phyloP scores from a whole-genome alignment of 2,329 filamentous ascomycete genomes.

The Fusarium nodosum region DNA sequence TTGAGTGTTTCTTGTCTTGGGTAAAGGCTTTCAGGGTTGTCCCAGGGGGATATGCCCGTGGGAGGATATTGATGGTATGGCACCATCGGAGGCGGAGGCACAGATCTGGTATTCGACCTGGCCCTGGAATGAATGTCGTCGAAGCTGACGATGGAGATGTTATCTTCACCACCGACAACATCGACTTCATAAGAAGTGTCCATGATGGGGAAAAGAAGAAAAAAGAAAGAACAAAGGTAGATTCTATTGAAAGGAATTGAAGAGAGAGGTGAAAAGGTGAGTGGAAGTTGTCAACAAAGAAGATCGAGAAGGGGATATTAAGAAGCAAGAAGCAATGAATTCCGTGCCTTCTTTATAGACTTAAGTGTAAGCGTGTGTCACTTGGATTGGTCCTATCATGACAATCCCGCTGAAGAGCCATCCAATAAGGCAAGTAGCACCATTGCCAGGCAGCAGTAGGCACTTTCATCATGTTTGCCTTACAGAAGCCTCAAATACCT shows the following conservation, averaged over 20 bases:
- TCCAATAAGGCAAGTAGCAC: slow-evolving; percentile 23
- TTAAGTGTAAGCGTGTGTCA: slow-evolving; percentile 1
- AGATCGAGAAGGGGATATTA: neutral
- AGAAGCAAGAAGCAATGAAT: neutral
- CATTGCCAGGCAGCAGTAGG: slow-evolving; percentile 36
- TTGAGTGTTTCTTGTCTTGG: slow-evolving; percentile 38
- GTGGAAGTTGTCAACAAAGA: neutral
- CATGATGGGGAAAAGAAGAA: slow-evolving; percentile 21
- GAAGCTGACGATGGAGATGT: slow-evolving; percentile 45
- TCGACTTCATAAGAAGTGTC: slow-evolving; percentile 29
- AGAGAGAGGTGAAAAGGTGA: neutral
- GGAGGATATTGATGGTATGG: slow-evolving; percentile 2
- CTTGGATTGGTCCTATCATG: slow-evolving; percentile 10
- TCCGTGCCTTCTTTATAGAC: slow-evolving; percentile 30
- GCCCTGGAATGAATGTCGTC: slow-evolving; percentile 31
- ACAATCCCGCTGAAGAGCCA: neutral
- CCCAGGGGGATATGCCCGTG: neutral
- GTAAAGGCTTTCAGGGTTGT: slow-evolving; percentile 2
- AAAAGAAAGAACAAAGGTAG: too few species aligned
- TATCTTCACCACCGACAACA: slow-evolving; percentile 30
- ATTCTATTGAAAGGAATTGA: neutral
- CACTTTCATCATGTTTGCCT: slow-evolving; percentile 17
- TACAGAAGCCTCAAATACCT: neutral
- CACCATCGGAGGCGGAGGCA: neutral
- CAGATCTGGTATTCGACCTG: neutral